These are phyloP conservation scores for Kodamaea arcana DNA, from an alignment of 1,139 yeast genomes.

Conservation along the genomic window DNA sequence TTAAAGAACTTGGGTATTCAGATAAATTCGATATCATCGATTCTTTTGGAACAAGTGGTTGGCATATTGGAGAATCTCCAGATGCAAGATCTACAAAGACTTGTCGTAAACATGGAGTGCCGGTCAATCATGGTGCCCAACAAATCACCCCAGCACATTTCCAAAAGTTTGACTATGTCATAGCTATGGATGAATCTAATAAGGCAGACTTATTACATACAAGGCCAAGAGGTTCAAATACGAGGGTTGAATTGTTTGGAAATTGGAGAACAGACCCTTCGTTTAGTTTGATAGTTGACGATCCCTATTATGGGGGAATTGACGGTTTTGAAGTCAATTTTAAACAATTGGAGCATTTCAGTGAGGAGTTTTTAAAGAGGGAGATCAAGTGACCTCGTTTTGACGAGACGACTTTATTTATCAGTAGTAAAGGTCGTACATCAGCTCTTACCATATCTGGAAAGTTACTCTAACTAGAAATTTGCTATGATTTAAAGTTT, in stretches of 20 bases:
- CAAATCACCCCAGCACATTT: constrained; percentile 60
- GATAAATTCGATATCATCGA: constrained; percentile 54
- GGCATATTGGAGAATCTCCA: constrained; percentile 79
- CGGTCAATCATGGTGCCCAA: constrained; percentile 73
- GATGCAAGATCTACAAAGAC: constrained; percentile 70
- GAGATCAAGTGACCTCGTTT: background rate
- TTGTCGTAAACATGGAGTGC: constrained; percentile 68
- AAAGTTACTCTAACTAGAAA: too few species aligned
- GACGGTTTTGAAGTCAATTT: constrained; percentile 80
- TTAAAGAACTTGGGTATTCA: constrained; percentile 42
- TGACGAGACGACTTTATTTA: too few species aligned
- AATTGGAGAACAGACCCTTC: constrained; percentile 56
- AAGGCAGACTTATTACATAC: constrained; percentile 53
- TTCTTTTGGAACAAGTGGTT: constrained; percentile 86
- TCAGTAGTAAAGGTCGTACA: too few species aligned
- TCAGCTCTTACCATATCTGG: too few species aligned
- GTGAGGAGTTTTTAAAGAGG: constrained; percentile 54
- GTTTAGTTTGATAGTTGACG: constrained; percentile 62
- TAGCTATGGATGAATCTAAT: constrained; percentile 82
- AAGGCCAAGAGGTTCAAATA: constrained; percentile 52
- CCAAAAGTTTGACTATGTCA: constrained; percentile 68
- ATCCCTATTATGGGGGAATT: constrained; percentile 88
- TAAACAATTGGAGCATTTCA: constrained; percentile 68
- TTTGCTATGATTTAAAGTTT: too few species aligned
- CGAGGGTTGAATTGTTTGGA: constrained; percentile 66